Conservation (phyloP, 1,139 yeast species). For the Suhomyces anneliseae region DNA sequence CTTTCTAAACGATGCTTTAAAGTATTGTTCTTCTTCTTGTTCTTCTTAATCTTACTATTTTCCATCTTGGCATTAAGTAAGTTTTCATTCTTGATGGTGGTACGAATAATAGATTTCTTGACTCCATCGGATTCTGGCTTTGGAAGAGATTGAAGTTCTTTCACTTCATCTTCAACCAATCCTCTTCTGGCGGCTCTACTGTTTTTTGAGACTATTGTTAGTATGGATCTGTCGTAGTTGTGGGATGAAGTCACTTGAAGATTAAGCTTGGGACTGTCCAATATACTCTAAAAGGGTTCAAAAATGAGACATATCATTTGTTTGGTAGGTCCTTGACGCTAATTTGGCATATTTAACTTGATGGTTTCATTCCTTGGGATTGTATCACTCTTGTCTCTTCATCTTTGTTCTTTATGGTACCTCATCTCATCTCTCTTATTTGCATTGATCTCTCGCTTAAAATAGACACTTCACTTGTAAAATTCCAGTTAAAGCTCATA, state of each 20-base stretch:
- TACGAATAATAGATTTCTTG: constrained; percentile 63
- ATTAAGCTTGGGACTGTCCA: too few species aligned
- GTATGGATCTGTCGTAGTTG: constrained; percentile 10
- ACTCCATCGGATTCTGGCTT: constrained; percentile 59
- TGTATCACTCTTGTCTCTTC: too few species aligned
- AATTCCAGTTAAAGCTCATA: too few species aligned
- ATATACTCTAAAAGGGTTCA: too few species aligned
- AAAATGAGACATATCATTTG: too few species aligned
- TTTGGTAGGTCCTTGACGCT: too few species aligned
- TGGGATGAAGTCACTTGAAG: too few species aligned
- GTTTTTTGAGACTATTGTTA: constrained; percentile 54
- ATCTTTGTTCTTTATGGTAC: not conserved
- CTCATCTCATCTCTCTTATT: not conserved
- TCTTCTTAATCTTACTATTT: constrained; percentile 36
- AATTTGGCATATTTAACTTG: too few species aligned
- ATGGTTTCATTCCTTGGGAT: too few species aligned
- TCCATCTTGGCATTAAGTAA: constrained; percentile 57
- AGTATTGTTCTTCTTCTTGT: constrained; percentile 35
- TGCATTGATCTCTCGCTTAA: not conserved
- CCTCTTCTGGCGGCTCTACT: constrained; percentile 81
- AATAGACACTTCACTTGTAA: too few species aligned
- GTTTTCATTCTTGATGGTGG: constrained; percentile 67
- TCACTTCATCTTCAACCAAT: constrained; percentile 35
- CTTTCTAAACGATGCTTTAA: constrained; percentile 46
- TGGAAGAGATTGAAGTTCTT: constrained; percentile 51